Evolutionary conservation across 345 rosid genomes (phyloP), one percentile per base, ranked within the genome.

Genomic region (Rhodamnia argentea): DNA sequence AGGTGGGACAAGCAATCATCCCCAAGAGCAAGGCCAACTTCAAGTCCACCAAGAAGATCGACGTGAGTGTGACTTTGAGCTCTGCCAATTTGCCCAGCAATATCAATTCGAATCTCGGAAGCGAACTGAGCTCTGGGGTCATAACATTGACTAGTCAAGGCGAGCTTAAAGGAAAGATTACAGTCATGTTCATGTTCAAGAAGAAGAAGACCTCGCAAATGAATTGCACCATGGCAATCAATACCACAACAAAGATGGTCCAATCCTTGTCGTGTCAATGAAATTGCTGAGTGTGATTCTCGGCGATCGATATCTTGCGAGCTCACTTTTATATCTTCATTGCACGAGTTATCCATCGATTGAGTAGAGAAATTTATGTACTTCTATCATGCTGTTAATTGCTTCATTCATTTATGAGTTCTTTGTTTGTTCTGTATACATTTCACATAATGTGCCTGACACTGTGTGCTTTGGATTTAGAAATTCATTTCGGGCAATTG

Each of bases 11-110:
- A 64, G 75, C 64, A 3, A 62, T 2, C 24, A 54, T 88, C 26
- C 64, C 83, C n/a, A 84, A 84, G 84, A 84, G 86, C 84, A 85
- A 84, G 84, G 90, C 76, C 37, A 82, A 59, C 82, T 84, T 86
- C 75, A 86, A 84, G 85, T 86, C 88, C 54, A 84, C 88, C 3
- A 86, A 83, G 82, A 88, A 55, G 84, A 75, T 84, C 58, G 52
- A 82, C 22, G 24, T 22, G 29, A n/a, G 29, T 24, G 88, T 88
- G 12, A 37, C 52, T 14, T 13, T 88, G 52, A 60, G 70, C 56
- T 88, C 90, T 23, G 24, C 23, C 57, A 62, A 40, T 52, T 60
- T 83, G 50, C 40, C 84, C 42, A n/a, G 26, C 42, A 12, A 44
- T 57, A 32, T 62, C 9, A 52, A 44, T 22, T 84, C 82, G 29